Evolutionary conservation across 1,139 yeast genomes (phyloP).

Genomic region (Pichia sp.): DNA sequence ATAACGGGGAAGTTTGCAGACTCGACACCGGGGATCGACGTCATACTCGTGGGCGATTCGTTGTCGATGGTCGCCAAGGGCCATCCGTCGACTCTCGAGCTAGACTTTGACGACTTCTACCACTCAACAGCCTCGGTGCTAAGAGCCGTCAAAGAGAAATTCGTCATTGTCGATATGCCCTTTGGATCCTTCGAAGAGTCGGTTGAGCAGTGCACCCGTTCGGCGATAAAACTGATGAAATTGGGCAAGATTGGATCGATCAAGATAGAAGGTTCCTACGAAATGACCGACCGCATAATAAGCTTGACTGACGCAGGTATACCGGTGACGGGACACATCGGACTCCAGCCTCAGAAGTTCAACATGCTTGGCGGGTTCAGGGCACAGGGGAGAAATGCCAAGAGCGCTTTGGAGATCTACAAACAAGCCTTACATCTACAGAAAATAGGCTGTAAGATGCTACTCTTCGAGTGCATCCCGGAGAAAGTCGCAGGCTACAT

Average conservation of each 20-base stretch:
- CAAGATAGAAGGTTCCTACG: conserved; percentile 82
- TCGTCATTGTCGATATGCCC: conserved; percentile 83
- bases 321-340: conserved; percentile 90
- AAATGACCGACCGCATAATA: conserved; percentile 45
- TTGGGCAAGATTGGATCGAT: conserved; percentile 69
- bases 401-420: conserved; percentile 54
- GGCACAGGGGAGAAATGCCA: conserved; percentile 67
- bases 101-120: conserved; percentile 72
- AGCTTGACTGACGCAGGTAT: conserved; percentile 64
- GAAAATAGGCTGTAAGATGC: conserved; percentile 69
- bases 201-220: conserved; percentile 57
- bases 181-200: conserved; percentile 79
- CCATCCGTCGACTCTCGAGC: conserved; percentile 67
- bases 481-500: conserved; percentile 62
- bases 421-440: conserved; percentile 69
- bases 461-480: conserved; percentile 86
- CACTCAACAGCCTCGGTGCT: conserved; percentile 73
- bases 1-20: conserved; percentile 74
- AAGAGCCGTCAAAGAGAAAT: conserved; percentile 62
- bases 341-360: conserved; percentile 85
- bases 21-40: conserved; percentile 55
- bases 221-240: conserved; percentile 58
- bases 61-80: conserved; percentile 91
- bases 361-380: conserved; percentile 80
- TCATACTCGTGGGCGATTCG: conserved; percentile 84